A percentile compares a stretch with the other conserved stretches of the same genome.
These are phyloP conservation scores for Aspergillus panamensis DNA, from an alignment of 495 filamentous ascomycete species.

Conservation along the genomic window DNA sequence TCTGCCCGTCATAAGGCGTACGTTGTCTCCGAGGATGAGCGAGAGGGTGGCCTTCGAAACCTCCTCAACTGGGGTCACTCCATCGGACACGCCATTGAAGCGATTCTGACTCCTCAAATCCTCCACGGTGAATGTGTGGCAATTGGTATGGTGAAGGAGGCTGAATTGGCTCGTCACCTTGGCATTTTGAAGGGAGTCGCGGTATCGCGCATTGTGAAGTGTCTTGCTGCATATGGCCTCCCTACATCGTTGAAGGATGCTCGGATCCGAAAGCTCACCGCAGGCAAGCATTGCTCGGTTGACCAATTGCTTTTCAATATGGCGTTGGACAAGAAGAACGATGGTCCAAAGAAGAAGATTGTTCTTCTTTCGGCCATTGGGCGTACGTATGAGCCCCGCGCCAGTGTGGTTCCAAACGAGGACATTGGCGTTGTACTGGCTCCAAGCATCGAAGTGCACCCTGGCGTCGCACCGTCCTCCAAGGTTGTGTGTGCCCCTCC, in stretches of 20 bases:
- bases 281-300: constrained; percentile 86
- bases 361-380: constrained; percentile 94
- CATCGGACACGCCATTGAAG: constrained; percentile 95
- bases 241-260: constrained; percentile 84
- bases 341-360: constrained; percentile 91
- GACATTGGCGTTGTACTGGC: constrained; percentile 83
- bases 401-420: constrained; percentile 80
- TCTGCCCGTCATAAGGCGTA: constrained; percentile 87
- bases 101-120: constrained; percentile 90
- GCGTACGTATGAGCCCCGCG: constrained; percentile 77
- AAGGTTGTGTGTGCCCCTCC: constrained; percentile 80
- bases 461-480: constrained; percentile 59
- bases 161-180: constrained; percentile 84
- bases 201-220: constrained; percentile 85
- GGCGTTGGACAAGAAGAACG: constrained; percentile 98
- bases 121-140: constrained; percentile 94
- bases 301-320: constrained; percentile 86
- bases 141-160: constrained; percentile 97
- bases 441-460: constrained; percentile 68
- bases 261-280: constrained; percentile 78
- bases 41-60: constrained; percentile 91
- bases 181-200: constrained; percentile 84
- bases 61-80: constrained; percentile 97
- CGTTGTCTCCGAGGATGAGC: constrained; percentile 90
- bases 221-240: constrained; percentile 86